Percentiles rank a stretch among this genome's conserved stretches.
Conservation (phyloP, 371 early-diverging fungal species). For the Phascolomyces articulosus region DNA sequence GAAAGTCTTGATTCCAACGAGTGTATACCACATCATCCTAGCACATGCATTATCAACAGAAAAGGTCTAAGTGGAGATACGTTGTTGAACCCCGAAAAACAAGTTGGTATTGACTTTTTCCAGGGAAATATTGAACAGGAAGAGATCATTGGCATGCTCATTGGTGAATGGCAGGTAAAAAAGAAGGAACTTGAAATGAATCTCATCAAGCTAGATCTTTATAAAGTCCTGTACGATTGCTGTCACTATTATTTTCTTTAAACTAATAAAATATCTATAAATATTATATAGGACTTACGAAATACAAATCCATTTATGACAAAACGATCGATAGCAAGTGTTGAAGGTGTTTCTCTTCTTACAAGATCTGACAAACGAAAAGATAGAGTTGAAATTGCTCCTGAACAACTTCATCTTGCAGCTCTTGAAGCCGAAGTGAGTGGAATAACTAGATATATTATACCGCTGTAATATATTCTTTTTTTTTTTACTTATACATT, state of each 20-base stretch:
- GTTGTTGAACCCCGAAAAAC: no score
- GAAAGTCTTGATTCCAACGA: slow-evolving; percentile 47
- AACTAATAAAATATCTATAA: no score
- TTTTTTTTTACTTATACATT: no score
- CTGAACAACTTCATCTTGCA: slow-evolving; percentile 68
- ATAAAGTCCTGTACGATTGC: no score
- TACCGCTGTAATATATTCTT: background rate
- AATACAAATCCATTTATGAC: slow-evolving; percentile 33
- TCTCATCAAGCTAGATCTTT: background rate
- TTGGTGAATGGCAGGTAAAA: slow-evolving; percentile 67
- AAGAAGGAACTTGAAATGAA: background rate
- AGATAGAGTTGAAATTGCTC: slow-evolving; percentile 73
- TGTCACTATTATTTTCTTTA: no score
- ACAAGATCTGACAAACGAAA: slow-evolving; percentile 77
- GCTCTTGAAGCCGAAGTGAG: slow-evolving; percentile 66
- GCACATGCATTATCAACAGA: slow-evolving; percentile 63
- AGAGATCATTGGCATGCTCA: slow-evolving; percentile 75
- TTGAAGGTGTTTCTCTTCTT: slow-evolving; percentile 59
- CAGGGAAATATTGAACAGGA: slow-evolving; percentile 42
- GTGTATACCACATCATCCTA: slow-evolving; percentile 52
- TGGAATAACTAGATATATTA: background rate
- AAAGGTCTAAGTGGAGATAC: slow-evolving; percentile 42
- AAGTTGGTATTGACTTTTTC: background rate
- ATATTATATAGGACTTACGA: slow-evolving; percentile 16
- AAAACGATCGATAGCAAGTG: slow-evolving; percentile 42